Percentiles rank a stretch among this genome's conserved stretches.
Conservation (phyloP, 2,329 filamentous ascomycete species). For the Trichophyton equinum region DNA sequence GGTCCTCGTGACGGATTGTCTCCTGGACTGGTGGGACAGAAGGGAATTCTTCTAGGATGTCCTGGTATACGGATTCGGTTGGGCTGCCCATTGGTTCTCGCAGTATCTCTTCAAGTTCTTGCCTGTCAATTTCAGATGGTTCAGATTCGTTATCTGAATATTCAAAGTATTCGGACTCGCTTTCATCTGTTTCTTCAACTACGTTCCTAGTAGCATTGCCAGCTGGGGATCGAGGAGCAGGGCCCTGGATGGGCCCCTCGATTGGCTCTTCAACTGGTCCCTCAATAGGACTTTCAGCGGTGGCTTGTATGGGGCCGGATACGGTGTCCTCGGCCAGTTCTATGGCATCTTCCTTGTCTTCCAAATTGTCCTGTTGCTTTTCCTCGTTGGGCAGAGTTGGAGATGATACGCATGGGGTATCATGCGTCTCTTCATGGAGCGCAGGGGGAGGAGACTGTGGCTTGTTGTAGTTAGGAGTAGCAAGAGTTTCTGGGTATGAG, state of each 20-base stretch:
- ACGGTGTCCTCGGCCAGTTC: background rate
- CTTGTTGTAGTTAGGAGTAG: background rate
- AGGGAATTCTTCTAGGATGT: slow-evolving; percentile 24
- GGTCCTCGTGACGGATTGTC: slow-evolving; percentile 72
- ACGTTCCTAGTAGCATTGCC: background rate
- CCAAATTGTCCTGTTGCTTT: background rate
- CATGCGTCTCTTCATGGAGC: background rate
- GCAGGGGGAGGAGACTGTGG: background rate
- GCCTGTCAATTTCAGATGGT: slow-evolving; percentile 45
- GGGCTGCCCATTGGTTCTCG: slow-evolving; percentile 32
- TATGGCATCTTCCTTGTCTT: background rate
- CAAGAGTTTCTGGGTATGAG: background rate
- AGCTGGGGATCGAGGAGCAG: background rate
- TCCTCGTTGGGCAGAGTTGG: background rate
- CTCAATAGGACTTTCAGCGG: background rate
- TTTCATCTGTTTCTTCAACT: slow-evolving; percentile 26
- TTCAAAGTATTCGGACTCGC: slow-evolving; percentile 29
- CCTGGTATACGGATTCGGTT: slow-evolving; percentile 16
- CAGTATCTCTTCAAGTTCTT: slow-evolving; percentile 43
- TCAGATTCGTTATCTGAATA: slow-evolving; percentile 12
- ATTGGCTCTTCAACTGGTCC: background rate
- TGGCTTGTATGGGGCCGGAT: background rate
- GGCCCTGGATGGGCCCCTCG: background rate
- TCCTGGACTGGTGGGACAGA: slow-evolving; percentile 34
- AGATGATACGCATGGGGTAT: background rate